Conservation (phyloP, 2,329 filamentous ascomycete genomes). For the Septoria petroselini region DNA sequence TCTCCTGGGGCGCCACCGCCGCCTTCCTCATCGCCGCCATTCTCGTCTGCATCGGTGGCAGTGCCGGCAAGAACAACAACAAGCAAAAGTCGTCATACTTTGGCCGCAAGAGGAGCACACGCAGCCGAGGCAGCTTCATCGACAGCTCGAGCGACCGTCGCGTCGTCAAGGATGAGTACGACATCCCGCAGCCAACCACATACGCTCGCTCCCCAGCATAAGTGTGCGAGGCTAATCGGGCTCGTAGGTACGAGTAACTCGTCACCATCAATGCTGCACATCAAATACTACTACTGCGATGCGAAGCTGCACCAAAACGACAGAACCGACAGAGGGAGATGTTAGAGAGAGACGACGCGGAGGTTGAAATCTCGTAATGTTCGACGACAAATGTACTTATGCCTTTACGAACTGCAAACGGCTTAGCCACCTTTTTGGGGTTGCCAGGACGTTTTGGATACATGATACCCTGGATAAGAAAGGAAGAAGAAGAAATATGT, state of each 20-base stretch:
- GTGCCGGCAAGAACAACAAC: constrained; percentile 47
- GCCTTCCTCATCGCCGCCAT: constrained; percentile 64
- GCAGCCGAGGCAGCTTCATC: constrained; percentile 54
- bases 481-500: constrained; percentile 6
- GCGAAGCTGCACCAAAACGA: constrained; percentile 4
- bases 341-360: neutral
- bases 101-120: constrained; percentile 50
- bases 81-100: constrained; percentile 43
- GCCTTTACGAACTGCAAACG: constrained; percentile 9
- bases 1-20: constrained; percentile 70
- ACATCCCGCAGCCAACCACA: constrained; percentile 30
- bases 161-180: constrained; percentile 71
- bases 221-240: constrained; percentile 9
- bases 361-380: constrained; percentile 5
- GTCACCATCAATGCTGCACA: neutral
- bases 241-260: constrained; percentile 13
- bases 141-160: constrained; percentile 57
- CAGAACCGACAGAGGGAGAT: constrained; percentile 1
- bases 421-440: constrained; percentile 7
- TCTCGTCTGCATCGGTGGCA: constrained; percentile 63
- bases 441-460: constrained; percentile 10
- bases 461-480: constrained; percentile 6
- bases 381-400: constrained; percentile 9
- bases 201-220: constrained; percentile 11
- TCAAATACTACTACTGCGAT: neutral